A percentile compares a stretch with the other conserved stretches of the same genome.
These are phyloP conservation scores for Plasmodium relictum DNA, from an alignment of 169 alveolate genomes.

Conservation along the genomic window DNA sequence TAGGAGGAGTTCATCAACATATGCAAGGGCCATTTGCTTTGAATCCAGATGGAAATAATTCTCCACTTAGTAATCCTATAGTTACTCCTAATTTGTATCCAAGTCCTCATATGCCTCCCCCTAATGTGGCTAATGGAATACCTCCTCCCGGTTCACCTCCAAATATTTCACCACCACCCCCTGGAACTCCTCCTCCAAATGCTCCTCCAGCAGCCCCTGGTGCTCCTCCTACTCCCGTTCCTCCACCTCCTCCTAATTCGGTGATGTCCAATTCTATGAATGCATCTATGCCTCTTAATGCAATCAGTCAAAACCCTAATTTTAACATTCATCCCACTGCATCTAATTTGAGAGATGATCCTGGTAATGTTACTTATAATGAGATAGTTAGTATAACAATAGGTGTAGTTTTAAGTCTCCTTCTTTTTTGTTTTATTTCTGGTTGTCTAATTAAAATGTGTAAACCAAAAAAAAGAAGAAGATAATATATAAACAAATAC, in stretches of 20 bases:
- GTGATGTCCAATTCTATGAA: slow-evolving; percentile 12
- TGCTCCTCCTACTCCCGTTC: not conserved
- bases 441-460: slow-evolving; percentile 57
- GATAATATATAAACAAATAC: not conserved
- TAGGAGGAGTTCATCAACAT: slow-evolving; percentile 64
- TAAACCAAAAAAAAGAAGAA: slow-evolving; percentile 40
- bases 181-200: slow-evolving; percentile 10
- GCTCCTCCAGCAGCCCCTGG: slow-evolving; percentile 3
- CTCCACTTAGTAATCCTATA: slow-evolving; percentile 44
- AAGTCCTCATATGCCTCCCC: slow-evolving; percentile 6
- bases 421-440: slow-evolving; percentile 59
- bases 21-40: slow-evolving; percentile 64
- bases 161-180: slow-evolving; percentile 11
- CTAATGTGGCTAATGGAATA: slow-evolving; percentile 24
- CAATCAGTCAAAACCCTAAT: slow-evolving; percentile 56
- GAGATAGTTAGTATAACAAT: slow-evolving; percentile 55
- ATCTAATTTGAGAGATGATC: slow-evolving; percentile 42
- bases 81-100: slow-evolving; percentile 61
- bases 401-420: slow-evolving; percentile 45
- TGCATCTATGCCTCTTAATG: slow-evolving; percentile 32
- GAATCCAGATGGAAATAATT: slow-evolving; percentile 27
- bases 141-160: slow-evolving; percentile 20
- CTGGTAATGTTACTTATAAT: slow-evolving; percentile 65
- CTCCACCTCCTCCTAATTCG: not conserved
- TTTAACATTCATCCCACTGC: slow-evolving; percentile 69